Base-by-base conservation (phyloP, 495 filamentous ascomycete species). In the Cercophora sp. region DNA sequence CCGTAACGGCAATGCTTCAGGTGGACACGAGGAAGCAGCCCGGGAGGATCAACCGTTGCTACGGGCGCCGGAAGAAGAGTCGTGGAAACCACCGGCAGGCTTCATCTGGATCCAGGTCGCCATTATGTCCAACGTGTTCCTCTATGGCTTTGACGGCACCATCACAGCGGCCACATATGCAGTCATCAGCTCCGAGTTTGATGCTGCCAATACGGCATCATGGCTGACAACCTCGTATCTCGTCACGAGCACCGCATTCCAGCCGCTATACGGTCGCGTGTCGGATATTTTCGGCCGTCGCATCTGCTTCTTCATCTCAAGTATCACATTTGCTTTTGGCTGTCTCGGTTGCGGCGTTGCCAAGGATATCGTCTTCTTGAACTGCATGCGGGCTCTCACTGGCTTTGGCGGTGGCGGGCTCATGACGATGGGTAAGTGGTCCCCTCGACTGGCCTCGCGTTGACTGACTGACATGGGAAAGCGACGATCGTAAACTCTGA, bases 181-280 rank as follows among this genome's bases (percentile, higher is more conserved):
- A 6, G 69, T 84, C 13, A 86, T 86, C 59, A 81, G 78, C 56
- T 77, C 74, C 25, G 73, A 76, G 29, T 79, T 80, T 42, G 65
- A 72, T 32, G 76, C 75, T 1, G 72, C 75, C 15, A 76, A 78
- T 56, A 78, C 71, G 6, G 68, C 75, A 1, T 77, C 67, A 5
- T 91, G 86, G 87, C 80, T 86, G 4, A 87, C 85, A n/a, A 89
- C 85, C 0, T 86, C 85, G 3, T 85, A 85, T 20, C 68, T 89
- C 16, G 84, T 91, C 47, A 84, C 84, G 2, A 87, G 86, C 60
- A 86, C 84, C 9, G 81, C 84, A 48, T 87, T 86, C 47, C 75
- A 77, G 42, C 70, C 70, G 11, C 52, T 73, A 26, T 73, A 72
- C 27, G 69, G 70, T 1, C 71, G 77, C 1, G 59, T 79, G 4